A percentile compares a stretch with the other conserved stretches of the same genome.
phyloP scores from a whole-genome alignment of 257 asterid species.

The Solanum dulcamara region DNA sequence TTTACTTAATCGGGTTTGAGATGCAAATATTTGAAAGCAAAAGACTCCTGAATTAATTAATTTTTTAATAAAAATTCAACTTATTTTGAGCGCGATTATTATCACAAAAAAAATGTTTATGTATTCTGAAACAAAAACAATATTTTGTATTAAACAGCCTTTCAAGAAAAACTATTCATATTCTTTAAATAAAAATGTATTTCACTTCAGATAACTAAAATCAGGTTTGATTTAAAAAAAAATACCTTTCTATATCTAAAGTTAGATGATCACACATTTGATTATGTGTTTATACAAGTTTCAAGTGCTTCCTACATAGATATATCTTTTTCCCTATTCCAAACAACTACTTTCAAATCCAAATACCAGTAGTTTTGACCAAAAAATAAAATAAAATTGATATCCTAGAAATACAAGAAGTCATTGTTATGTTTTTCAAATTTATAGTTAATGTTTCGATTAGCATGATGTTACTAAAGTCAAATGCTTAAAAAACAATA shows the following conservation, averaged over 20 bases:
- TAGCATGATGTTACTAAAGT: background rate
- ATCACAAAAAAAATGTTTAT: too few relatives aligned
- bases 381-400: background rate
- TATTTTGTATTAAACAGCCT: background rate
- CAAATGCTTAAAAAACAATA: background rate
- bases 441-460: background rate
- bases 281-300: too few relatives aligned
- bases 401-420: background rate
- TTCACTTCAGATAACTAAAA: background rate
- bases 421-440: background rate
- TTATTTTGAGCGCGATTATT: background rate
- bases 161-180: background rate
- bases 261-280: too few relatives aligned
- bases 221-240: background rate
- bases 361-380: background rate
- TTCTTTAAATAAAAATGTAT: background rate
- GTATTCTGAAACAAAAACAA: too few relatives aligned
- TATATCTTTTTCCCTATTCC: background rate
- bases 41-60: background rate
- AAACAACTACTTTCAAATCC: background rate
- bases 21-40: background rate
- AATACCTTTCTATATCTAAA: background rate
- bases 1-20: background rate
- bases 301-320: background rate
- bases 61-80: too few relatives aligned